Base-by-base conservation (phyloP, 768 basidiomycete genomes). In the Gymnopilus junonius region DNA sequence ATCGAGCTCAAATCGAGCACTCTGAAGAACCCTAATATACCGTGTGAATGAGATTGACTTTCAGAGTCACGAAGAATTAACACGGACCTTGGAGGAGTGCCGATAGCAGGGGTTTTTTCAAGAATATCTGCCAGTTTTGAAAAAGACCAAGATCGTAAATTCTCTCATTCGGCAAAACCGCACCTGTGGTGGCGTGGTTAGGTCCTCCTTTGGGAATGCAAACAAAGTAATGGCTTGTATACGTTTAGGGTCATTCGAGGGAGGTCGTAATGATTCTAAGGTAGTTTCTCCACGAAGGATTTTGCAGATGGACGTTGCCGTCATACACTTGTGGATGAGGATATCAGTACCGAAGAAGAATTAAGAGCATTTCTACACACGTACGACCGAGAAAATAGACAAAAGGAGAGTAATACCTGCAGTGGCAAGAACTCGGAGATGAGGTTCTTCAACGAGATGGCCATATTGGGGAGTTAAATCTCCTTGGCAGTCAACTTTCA, bases 131-230 rank as follows among this genome's bases (percentile, higher is more conserved):
- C 69, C 75, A 73, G 64, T 82, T 83, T 27, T 43, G 39, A 23
- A 62, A 50, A 8, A 39, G 32, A 8, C 80, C 80, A 35, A 79
- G 68, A 63, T 83, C 79, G 48, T 83, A 83, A 17, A 79, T 67
- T 10, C 74, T 70, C 64, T 79, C 77, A 17, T 62, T 66, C 3
- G 68, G 64, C 21, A 71, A 66, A 5, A 75, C 61, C 34, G 69
- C 55, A 34, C 4, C 54, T 17, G 65, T 55, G 17, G 76, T 64
- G 17, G 25, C 40, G 10, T 58, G 43, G 7, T 55, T 37, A 23
- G 46, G 12, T 15, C 32, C 37, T 21, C 20, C 45, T 8, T 45
- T 27, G 48, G 65, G 76, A 42, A 77, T 66, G 58, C 74, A 77
- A 27, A 77, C 62, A 31, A 74, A 67, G 50, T 62, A 55, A 8